Evolutionary conservation across 495 filamentous ascomycete species (phyloP), one percentile per base, ranked within the genome.

Genomic region (Talaromyces ruber): DNA sequence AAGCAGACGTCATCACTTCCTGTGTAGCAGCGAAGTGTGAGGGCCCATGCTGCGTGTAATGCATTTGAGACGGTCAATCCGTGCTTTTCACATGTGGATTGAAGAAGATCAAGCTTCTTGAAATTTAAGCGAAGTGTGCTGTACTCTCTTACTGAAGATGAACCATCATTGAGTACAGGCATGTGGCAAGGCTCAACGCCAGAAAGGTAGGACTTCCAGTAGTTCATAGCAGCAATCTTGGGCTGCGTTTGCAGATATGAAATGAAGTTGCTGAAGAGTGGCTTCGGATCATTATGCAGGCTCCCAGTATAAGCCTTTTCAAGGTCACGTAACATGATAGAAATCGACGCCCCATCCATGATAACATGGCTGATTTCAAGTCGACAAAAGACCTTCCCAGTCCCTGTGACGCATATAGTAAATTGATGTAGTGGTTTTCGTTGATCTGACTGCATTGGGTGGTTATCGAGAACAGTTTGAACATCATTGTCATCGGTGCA

Each of bases 321-420:
- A 32, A 84, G 50, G 22, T 83, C 81, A 0, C 73, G 70, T 11
- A 81, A 53, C 22, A 84, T 78, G 22, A 77, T 72, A 0, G 76
- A 77, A 55, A 81, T 76, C 0, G 81, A 83, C 32, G 68, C 64
- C 6, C 74, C 81, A 72, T 85, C 78, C 70, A 81, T 77, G 9
- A 79, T 71, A 18, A 80, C 74, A 66, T 86, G 81, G 63, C 78
- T 86, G 24, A 87, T 70, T 54, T 88, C 84, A 22, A 87, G 63
- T 53, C 79, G 77, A 59, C 76, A 81, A 30, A 81, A 77, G 0
- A 87, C 62, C 29, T 68, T 68, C 0, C 72, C 70, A 2, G 63
- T 69, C 0, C 66, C 58, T 6, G 77, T 81, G 62, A 79, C 68
- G 37, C 74, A 81, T 28, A 79, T 75, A 9, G 74, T 79, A 63